Percentiles rank a stretch among this genome's conserved stretches.
phyloP scores from a whole-genome alignment of 1,139 yeast species.

The Kurtzmaniella quercitrusa region DNA sequence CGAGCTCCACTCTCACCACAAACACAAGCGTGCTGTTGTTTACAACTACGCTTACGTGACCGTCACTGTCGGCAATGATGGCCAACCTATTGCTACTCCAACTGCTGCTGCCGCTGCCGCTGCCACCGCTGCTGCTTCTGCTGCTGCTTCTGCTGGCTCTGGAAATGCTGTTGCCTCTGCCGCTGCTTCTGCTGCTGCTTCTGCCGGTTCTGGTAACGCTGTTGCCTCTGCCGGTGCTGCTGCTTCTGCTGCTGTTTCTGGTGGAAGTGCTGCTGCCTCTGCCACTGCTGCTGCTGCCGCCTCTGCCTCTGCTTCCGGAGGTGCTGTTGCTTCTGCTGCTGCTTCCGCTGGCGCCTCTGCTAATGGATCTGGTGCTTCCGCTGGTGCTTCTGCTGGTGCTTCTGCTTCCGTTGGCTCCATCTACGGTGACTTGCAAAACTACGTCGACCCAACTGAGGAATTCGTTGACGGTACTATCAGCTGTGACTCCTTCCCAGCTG shows the following conservation, averaged over 20 bases:
- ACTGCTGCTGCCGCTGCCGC: slow-evolving; percentile 10
- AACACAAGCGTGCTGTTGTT: slow-evolving; percentile 39
- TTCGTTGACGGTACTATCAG: slow-evolving; percentile 79
- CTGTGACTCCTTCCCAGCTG: slow-evolving; percentile 81
- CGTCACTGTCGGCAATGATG: slow-evolving; percentile 37
- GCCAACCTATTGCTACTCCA: slow-evolving; percentile 22
- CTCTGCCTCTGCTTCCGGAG: slow-evolving; percentile 7
- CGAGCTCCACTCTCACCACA: slow-evolving; percentile 37
- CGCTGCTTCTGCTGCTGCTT: slow-evolving; percentile 8
- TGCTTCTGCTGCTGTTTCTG: slow-evolving; percentile 10
- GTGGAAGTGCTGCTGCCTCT: slow-evolving; percentile 13
- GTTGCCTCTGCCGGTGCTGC: slow-evolving; percentile 11
- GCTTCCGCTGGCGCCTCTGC: slow-evolving; percentile 13
- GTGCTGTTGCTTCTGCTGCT: slow-evolving; percentile 12
- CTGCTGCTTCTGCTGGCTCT: slow-evolving; percentile 8
- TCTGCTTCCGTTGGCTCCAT: slow-evolving; percentile 32
- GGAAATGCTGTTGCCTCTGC: slow-evolving; percentile 9
- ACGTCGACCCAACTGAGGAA: slow-evolving; percentile 46
- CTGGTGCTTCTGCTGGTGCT: slow-evolving; percentile 24
- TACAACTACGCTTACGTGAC: slow-evolving; percentile 40
- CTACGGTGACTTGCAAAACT: slow-evolving; percentile 54
- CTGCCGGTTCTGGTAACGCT: slow-evolving; percentile 13
- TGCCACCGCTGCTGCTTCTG: slow-evolving; percentile 8
- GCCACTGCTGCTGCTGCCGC: slow-evolving; percentile 14
- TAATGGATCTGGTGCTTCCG: slow-evolving; percentile 8